Evolutionary conservation across 116 monocot genomes (phyloP).

Genomic region (Phalaenopsis hybrid): DNA sequence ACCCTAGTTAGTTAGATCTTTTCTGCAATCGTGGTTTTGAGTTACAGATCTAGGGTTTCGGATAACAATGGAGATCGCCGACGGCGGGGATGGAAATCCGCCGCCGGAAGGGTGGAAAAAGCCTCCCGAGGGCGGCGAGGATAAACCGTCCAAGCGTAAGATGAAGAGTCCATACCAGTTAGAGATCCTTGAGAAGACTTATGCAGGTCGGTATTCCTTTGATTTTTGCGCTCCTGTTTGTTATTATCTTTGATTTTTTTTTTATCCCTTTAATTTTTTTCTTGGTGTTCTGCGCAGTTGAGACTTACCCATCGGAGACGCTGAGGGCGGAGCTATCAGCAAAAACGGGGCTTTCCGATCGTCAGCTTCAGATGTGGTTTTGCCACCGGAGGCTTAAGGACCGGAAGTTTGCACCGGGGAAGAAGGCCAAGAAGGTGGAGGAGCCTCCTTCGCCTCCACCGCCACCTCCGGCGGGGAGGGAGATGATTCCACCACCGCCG

Average conservation of each 20-base stretch:
- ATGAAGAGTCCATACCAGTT: slow-evolving; percentile 97
- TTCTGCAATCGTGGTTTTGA: background rate
- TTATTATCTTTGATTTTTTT: background rate
- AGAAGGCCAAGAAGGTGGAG: slow-evolving; percentile 31
- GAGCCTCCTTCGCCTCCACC: slow-evolving; percentile 19
- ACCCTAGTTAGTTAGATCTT: slow-evolving; percentile 4
- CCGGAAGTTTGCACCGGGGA: slow-evolving; percentile 41
- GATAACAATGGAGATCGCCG: slow-evolving; percentile 34
- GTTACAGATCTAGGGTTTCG: slow-evolving; percentile 29
- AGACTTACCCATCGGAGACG: slow-evolving; percentile 74
- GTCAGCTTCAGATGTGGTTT: slow-evolving; percentile 99
- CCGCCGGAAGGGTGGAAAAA: slow-evolving; percentile 34
- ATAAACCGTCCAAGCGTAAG: slow-evolving; percentile 66
- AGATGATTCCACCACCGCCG: slow-evolving; percentile 4
- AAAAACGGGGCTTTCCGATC: slow-evolving; percentile 74
- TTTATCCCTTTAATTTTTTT: slow-evolving; percentile 3
- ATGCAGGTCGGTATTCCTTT: background rate
- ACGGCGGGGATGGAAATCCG: slow-evolving; percentile 22
- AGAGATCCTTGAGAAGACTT: slow-evolving; percentile 70
- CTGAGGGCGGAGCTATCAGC: slow-evolving; percentile 70
- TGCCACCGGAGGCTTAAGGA: slow-evolving; percentile 94
- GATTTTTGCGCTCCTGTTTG: background rate
- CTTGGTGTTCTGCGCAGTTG: slow-evolving; percentile 26
- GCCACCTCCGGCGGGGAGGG: background rate
- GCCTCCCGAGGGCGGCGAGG: slow-evolving; percentile 25